These are phyloP conservation scores for Rhododendron molle DNA, from an alignment of 148 eudicot genomes.

Conservation along the genomic window DNA sequence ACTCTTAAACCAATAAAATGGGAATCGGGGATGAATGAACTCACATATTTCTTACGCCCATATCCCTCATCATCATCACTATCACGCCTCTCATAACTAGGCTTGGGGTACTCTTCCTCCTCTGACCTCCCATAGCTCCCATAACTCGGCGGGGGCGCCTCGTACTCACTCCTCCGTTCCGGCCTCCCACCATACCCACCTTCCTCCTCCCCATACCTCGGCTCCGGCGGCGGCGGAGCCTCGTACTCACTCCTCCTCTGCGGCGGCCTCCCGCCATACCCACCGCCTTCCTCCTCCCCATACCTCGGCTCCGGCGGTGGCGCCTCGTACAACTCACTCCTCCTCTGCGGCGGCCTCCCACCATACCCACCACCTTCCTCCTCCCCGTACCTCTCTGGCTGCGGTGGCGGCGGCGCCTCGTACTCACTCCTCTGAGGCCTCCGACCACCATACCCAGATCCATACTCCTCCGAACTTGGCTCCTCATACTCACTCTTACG, in stretches of 20 bases:
- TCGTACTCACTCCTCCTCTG: constrained; percentile 5
- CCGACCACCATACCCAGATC: constrained; percentile 28
- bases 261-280: constrained; percentile 27
- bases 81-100: constrained; percentile 35
- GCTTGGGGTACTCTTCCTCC: constrained; percentile 43
- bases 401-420: not conserved
- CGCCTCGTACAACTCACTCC: constrained; percentile 10
- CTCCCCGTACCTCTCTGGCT: constrained; percentile 28
- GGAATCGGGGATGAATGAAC: constrained; percentile 3
- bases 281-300: constrained; percentile 27
- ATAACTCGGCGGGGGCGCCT: constrained; percentile 25
- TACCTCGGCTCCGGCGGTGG: constrained; percentile 26
- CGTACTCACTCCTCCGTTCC: constrained; percentile 13
- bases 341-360: constrained; percentile 20
- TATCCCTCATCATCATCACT: constrained; percentile 45
- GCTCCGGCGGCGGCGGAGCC: not conserved
- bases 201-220: constrained; percentile 37
- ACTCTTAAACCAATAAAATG: not conserved
- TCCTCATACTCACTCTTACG: not conserved
- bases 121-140: constrained; percentile 47
- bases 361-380: constrained; percentile 24
- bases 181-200: constrained; percentile 35
- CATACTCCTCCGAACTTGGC: constrained; percentile 4
- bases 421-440: constrained; percentile 7
- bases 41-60: constrained; percentile 84